Evolutionary conservation across 2,329 filamentous ascomycete genomes (phyloP).

Genomic region (Phyllosticta citriasiana): DNA sequence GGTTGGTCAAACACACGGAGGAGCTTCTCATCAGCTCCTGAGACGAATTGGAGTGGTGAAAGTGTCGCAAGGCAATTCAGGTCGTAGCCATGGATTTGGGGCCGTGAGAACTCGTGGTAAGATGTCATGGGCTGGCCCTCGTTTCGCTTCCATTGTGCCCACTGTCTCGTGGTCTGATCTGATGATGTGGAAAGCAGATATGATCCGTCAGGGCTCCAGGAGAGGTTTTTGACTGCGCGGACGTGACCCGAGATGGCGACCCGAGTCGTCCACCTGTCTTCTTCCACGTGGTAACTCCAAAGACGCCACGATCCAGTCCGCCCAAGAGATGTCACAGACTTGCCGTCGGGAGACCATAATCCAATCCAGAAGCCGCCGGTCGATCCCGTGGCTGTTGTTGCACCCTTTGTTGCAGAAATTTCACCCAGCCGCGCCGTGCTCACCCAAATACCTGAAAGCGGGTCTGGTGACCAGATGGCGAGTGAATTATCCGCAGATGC

Average conservation of each 20-base stretch:
- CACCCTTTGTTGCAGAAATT: constrained; percentile 88
- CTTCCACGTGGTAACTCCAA: constrained; percentile 55
- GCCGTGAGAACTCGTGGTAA: constrained; percentile 93
- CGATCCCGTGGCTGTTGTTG: constrained; percentile 91
- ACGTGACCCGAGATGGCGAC: constrained; percentile 78
- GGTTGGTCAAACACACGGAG: constrained; percentile 90
- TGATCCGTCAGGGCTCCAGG: constrained; percentile 72
- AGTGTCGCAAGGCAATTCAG: constrained; percentile 85
- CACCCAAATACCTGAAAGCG: constrained; percentile 80
- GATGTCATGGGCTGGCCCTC: constrained; percentile 35
- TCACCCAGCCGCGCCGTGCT: constrained; percentile 79
- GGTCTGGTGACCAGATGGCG: constrained; percentile 82
- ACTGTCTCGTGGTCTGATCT: constrained; percentile 87
- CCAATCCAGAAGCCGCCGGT: constrained; percentile 95
- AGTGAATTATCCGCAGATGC: constrained; percentile 93
- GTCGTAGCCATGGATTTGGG: constrained; percentile 97
- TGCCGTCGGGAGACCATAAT: constrained; percentile 74
- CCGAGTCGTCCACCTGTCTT: constrained; percentile 65
- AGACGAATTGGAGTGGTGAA: constrained; percentile 68
- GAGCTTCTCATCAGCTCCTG: constrained; percentile 95
- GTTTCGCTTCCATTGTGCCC: constrained; percentile 60
- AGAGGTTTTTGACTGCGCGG: constrained; percentile 66
- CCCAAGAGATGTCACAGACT: constrained; percentile 69
- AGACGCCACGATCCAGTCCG: constrained; percentile 88
- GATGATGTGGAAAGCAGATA: constrained; percentile 83